phyloP scores from a whole-genome alignment of 2,329 filamentous ascomycete genomes.

The Trichoderma cornu-damae region DNA sequence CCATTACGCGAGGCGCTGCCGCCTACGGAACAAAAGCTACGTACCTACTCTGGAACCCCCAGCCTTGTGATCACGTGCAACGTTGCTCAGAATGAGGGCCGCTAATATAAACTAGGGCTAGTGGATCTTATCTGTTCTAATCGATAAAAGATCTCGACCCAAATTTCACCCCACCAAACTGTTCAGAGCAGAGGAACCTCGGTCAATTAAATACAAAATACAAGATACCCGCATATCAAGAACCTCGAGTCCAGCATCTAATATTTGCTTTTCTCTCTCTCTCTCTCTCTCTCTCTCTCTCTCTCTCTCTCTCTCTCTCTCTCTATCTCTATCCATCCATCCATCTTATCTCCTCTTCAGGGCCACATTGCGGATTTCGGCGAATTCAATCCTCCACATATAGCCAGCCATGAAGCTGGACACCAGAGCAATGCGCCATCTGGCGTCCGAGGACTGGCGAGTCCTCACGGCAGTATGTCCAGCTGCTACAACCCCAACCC shows the following conservation, averaged over 20 bases:
- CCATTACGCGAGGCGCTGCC: conserved; percentile 43
- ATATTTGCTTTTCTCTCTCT: not conserved
- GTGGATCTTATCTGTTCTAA: conserved; percentile 1
- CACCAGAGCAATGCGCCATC: conserved; percentile 86
- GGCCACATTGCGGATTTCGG: not conserved
- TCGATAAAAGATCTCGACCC: conserved; percentile 33
- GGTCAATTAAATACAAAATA: not conserved
- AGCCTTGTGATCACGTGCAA: conserved; percentile 34
- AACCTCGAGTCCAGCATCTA: too few species aligned
- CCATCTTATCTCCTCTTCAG: too few species aligned
- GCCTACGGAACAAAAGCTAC: conserved; percentile 32
- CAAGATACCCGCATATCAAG: conserved; percentile 1
- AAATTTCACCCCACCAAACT: conserved; percentile 30
- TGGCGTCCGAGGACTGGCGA: conserved; percentile 89
- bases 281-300: too few species aligned
- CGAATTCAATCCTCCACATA: not conserved
- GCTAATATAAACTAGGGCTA: not conserved
- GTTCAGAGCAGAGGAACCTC: conserved; percentile 2
- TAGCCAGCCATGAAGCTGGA: conserved; percentile 77
- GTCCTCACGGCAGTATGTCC: conserved; percentile 79
- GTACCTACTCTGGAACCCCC: conserved; percentile 23
- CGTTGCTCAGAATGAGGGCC: not conserved
- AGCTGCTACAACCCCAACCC: not conserved
- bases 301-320: too few species aligned
- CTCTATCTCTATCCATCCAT: too few species aligned